Evolutionary conservation across 805 yeast genomes (phyloP).

Genomic region (Kodamaea kaohsiungensis): DNA sequence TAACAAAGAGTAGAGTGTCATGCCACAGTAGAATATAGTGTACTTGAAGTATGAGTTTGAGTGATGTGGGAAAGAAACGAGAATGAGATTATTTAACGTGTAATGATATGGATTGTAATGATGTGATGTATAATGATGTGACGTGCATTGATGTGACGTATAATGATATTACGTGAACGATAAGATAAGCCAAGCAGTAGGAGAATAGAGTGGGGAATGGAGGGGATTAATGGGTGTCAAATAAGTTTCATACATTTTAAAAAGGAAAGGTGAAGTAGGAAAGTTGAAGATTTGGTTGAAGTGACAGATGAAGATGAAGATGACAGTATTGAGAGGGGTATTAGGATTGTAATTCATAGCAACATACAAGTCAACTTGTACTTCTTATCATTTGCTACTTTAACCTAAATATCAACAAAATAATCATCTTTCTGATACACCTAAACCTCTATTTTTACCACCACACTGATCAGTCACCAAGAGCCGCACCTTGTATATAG

Average conservation of each 20-base stretch:
- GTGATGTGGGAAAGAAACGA: neutral
- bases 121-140: neutral
- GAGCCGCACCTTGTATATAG: neutral
- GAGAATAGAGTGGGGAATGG: neutral
- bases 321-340: neutral
- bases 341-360: neutral
- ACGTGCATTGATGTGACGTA: neutral
- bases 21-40: neutral
- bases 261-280: neutral
- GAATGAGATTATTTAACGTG: no score
- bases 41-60: neutral
- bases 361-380: neutral
- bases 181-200: neutral
- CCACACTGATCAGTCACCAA: neutral
- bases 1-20: neutral
- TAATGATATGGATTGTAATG: neutral
- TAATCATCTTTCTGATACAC: neutral
- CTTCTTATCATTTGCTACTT: neutral
- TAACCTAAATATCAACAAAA: neutral
- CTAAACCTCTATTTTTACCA: no score
- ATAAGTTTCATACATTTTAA: neutral
- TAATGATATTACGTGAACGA: neutral
- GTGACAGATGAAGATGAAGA: neutral
- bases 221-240: neutral
- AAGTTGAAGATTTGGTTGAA: neutral